Conservation (phyloP, 2,329 filamentous ascomycete genomes). For the Colletotrichum phormii region DNA sequence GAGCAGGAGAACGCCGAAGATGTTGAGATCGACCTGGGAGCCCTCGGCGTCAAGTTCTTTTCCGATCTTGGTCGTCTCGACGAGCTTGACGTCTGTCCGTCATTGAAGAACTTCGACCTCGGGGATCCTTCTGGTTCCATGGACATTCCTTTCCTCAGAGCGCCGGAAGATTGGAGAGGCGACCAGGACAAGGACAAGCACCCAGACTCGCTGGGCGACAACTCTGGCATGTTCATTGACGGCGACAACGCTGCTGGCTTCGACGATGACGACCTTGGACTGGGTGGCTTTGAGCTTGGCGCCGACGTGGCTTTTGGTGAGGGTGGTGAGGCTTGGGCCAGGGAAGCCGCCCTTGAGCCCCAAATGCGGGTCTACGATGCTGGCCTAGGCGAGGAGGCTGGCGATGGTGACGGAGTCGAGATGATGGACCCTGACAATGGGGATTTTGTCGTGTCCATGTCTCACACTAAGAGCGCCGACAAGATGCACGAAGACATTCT, state of each 20-base stretch:
- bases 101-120: conserved; percentile 92
- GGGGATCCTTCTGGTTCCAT: conserved; percentile 86
- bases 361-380: conserved; percentile 84
- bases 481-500: conserved; percentile 90
- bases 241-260: conserved; percentile 88
- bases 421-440: conserved; percentile 75
- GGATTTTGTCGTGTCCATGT: conserved; percentile 84
- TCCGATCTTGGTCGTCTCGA: conserved; percentile 82
- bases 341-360: conserved; percentile 86
- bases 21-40: conserved; percentile 81
- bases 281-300: conserved; percentile 78
- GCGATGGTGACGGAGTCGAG: conserved; percentile 63
- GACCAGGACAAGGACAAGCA: conserved; percentile 74
- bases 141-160: conserved; percentile 92
- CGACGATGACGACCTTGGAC: conserved; percentile 71
- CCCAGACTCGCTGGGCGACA: conserved; percentile 68
- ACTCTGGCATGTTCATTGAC: conserved; percentile 86
- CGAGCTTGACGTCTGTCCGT: conserved; percentile 92
- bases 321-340: conserved; percentile 95
- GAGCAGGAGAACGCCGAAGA: conserved; percentile 55
- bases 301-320: conserved; percentile 89
- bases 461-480: conserved; percentile 69
- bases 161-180: conserved; percentile 85
- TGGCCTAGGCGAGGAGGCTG: conserved; percentile 67
- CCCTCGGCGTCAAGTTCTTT: conserved; percentile 85